Conservation (phyloP, 2,329 filamentous ascomycete species). For the Hypomyces rosellus region DNA sequence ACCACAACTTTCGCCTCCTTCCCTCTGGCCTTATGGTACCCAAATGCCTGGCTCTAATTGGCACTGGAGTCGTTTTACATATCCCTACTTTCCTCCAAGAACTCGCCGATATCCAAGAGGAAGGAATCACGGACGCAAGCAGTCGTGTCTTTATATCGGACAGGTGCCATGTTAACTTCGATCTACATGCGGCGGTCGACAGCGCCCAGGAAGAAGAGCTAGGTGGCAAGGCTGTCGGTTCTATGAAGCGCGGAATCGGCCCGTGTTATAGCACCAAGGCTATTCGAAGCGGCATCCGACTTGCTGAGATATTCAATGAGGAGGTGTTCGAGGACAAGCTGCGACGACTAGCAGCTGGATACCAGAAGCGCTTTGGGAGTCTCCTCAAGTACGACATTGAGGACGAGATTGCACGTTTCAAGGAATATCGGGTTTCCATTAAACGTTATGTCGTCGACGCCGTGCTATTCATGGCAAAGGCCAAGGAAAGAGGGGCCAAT, state of each 20-base stretch:
- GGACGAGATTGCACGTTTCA: conserved; percentile 59
- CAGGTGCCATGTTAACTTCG: conserved; percentile 57
- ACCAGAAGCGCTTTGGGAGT: conserved; percentile 62
- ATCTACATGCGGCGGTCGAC: conserved; percentile 61
- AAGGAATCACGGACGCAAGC: conserved; percentile 2
- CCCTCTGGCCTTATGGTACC: conserved; percentile 68
- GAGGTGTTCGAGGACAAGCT: conserved; percentile 61
- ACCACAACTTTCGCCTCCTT: conserved; percentile 53
- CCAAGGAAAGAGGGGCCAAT: conserved; percentile 51
- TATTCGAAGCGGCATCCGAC: conserved; percentile 55
- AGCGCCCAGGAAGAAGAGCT: conserved; percentile 58
- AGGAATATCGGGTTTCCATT: conserved; percentile 51
- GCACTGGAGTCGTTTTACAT: conserved; percentile 62
- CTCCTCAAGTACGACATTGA: conserved; percentile 61
- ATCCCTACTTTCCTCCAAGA: conserved; percentile 42
- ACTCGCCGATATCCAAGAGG: conserved; percentile 32
- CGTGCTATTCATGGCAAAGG: conserved; percentile 55
- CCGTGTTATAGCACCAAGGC: background rate
- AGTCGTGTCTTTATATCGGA: conserved; percentile 55
- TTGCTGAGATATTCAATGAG: conserved; percentile 63
- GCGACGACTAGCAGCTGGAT: conserved; percentile 50
- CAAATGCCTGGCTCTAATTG: conserved; percentile 36
- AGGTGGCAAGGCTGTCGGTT: conserved; percentile 21
- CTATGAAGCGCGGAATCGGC: conserved; percentile 10
- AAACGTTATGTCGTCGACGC: conserved; percentile 60